Evolutionary conservation across 2,329 filamentous ascomycete genomes (phyloP).

Genomic region (Fusarium multiceps): DNA sequence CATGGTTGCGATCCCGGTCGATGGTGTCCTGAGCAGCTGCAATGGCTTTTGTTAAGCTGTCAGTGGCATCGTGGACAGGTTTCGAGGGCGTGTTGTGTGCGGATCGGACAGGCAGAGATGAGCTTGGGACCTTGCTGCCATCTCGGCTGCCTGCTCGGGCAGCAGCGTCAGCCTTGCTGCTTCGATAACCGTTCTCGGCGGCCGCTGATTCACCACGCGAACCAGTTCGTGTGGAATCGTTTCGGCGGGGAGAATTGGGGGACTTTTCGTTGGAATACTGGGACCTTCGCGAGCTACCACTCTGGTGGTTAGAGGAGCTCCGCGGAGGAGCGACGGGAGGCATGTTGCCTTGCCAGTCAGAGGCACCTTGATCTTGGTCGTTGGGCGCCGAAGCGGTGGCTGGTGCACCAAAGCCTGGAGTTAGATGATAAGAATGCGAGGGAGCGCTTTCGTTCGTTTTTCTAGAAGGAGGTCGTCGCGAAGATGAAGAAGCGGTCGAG

Average conservation of each 20-base stretch:
- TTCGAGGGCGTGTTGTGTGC: slow-evolving; percentile 59
- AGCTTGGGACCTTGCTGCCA: slow-evolving; percentile 51
- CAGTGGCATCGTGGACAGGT: slow-evolving; percentile 79
- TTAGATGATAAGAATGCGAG: slow-evolving; percentile 50
- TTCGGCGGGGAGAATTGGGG: slow-evolving; percentile 56
- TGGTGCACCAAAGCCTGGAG: slow-evolving; percentile 61
- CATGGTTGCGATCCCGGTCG: slow-evolving; percentile 46
- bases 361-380: slow-evolving; percentile 58
- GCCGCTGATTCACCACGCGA: slow-evolving; percentile 50
- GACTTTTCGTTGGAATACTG: slow-evolving; percentile 59
- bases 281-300: slow-evolving; percentile 57
- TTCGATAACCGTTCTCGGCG: slow-evolving; percentile 47
- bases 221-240: slow-evolving; percentile 52
- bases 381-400: slow-evolving; percentile 54
- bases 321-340: slow-evolving; percentile 81
- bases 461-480: slow-evolving; percentile 64
- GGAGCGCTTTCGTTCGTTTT: slow-evolving; percentile 63
- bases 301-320: slow-evolving; percentile 76
- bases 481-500: slow-evolving; percentile 61
- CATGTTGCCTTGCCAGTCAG: slow-evolving; percentile 68
- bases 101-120: slow-evolving; percentile 60
- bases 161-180: slow-evolving; percentile 53
- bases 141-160: slow-evolving; percentile 56
- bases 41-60: slow-evolving; percentile 81
- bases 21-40: slow-evolving; percentile 49